Percentiles rank a stretch among this genome's conserved stretches.
Evolutionary conservation across 768 basidiomycete species (phyloP).

Genomic region (Arthromyces matolae): DNA sequence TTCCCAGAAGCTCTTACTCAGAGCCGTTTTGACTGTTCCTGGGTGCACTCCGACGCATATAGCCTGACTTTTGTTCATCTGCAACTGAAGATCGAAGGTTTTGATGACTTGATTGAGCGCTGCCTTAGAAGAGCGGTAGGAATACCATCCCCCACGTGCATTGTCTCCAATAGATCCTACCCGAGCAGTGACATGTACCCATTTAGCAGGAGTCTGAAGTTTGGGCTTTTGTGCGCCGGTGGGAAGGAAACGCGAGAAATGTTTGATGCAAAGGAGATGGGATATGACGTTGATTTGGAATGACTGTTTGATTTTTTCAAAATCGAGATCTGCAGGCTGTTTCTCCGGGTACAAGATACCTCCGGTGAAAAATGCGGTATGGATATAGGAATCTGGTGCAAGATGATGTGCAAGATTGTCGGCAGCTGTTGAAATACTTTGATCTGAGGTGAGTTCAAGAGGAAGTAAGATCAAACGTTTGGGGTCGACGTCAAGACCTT

Average conservation of each 20-base stretch:
- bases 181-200: constrained; percentile 59
- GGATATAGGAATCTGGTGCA: constrained; percentile 38
- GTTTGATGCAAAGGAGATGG: constrained; percentile 58
- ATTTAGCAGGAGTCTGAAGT: constrained; percentile 39
- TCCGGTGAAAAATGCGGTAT: constrained; percentile 53
- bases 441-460: constrained; percentile 50
- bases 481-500: constrained; percentile 41
- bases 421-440: constrained; percentile 47
- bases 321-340: constrained; percentile 45
- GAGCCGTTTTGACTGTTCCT: constrained; percentile 56
- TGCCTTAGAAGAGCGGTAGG: constrained; percentile 58
- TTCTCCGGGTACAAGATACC: constrained; percentile 56
- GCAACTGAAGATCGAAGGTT: constrained; percentile 54
- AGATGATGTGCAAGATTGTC: constrained; percentile 35
- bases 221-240: constrained; percentile 18
- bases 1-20: constrained; percentile 53
- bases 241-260: constrained; percentile 58
- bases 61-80: constrained; percentile 42
- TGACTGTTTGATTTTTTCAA: constrained; percentile 35
- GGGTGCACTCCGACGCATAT: constrained; percentile 57
- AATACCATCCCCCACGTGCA: constrained; percentile 57
- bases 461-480: constrained; percentile 42
- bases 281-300: constrained; percentile 60
- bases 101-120: constrained; percentile 62
- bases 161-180: constrained; percentile 61